Base-by-base conservation (phyloP, 2,329 filamentous ascomycete genomes). In the Pestalotiopsis sp. region DNA sequence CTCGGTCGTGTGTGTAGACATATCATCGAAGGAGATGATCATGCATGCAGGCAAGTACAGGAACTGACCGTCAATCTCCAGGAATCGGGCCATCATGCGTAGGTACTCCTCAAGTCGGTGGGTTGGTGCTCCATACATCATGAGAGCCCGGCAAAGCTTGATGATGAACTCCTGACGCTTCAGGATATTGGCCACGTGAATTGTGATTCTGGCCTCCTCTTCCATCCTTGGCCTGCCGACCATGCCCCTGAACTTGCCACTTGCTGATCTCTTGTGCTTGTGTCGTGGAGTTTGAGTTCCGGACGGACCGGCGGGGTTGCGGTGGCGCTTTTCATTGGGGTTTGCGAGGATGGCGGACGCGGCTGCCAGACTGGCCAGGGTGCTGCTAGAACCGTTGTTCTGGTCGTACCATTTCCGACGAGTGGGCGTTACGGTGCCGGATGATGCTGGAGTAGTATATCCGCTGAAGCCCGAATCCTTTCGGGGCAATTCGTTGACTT, bases 41-140 rank as follows among this genome's bases (percentile, higher is more conserved):
- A 98, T 98, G 76, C 93, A 97, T 0, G 93, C 93, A 0, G 95
- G 94, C 38, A 97, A 89, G 77, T 97, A 98, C 25, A 97, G 82
- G 74, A 96, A 97, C 75, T 97, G 94, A 5, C 92, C 92, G 72
- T 97, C 92, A 17, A 97, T 95, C 79, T 95, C 93, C 49, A 98
- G 86, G 1, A 96, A 93, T n/a, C 93, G 88, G 1, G 95, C 91
- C 9, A 93, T 94, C 92, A 95, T 97, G 71, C 88, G 91, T 88
- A 98, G 91, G 79, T 97, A 97, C 77, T 97, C 92, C 79, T 98
- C 95, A 23, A 98, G 84, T 12, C 95, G 91, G 82, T 98, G 95
- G 0, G 94, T 97, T 0, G 95, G 95, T 0, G 95, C 95, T 13
- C 95, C 95, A 72, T 93, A 97, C 76, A 90, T 86, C 94, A 98